Conservation (phyloP, 164 flowering plant genomes). For the Saururus chinensis region DNA sequence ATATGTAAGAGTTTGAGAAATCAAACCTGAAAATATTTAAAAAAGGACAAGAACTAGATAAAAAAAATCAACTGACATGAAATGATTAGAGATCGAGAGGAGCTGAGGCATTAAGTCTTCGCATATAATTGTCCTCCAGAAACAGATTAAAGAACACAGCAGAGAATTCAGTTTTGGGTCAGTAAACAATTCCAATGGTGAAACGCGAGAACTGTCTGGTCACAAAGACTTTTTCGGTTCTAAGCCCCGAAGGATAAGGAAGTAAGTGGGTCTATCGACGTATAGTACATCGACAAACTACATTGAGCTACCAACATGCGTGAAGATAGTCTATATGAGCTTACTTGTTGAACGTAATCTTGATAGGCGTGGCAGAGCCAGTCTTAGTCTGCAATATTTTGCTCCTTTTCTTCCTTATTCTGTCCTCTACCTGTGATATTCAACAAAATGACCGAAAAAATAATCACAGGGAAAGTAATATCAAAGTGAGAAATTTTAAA, state of each 20-base stretch:
- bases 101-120: background rate
- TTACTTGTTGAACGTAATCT: slow-evolving; percentile 73
- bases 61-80: background rate
- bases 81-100: background rate
- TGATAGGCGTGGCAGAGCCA: slow-evolving; percentile 67
- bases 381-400: slow-evolving; percentile 76
- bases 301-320: background rate
- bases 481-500: background rate
- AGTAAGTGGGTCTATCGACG: too few relatives aligned
- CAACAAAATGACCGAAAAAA: background rate
- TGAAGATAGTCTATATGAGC: slow-evolving; percentile 4
- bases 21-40: slow-evolving; percentile 38
- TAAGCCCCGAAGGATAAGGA: too few relatives aligned
- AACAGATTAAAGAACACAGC: too few relatives aligned
- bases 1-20: slow-evolving; percentile 76
- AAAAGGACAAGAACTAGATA: too few relatives aligned
- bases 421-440: slow-evolving; percentile 58
- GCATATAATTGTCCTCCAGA: too few relatives aligned
- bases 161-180: too few relatives aligned
- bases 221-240: too few relatives aligned
- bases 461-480: background rate
- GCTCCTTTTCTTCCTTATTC: slow-evolving; percentile 71
- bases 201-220: too few relatives aligned
- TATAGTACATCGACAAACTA: too few relatives aligned
- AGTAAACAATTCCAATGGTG: too few relatives aligned